These are phyloP conservation scores for Coemansia sp. DNA, from an alignment of 192 early-diverging fungal species.

Conservation along the genomic window DNA sequence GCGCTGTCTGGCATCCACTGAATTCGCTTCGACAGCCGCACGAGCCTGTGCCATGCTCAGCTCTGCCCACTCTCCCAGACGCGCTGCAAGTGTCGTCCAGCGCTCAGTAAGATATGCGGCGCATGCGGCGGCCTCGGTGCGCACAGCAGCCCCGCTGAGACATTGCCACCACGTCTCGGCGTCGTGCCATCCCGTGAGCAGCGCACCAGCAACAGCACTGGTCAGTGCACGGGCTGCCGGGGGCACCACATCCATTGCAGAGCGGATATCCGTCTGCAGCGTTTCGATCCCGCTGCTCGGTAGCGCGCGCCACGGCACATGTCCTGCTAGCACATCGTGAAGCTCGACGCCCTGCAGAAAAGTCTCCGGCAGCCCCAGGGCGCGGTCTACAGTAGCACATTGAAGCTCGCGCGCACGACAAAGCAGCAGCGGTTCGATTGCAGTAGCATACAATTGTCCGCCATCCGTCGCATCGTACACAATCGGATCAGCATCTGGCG, in stretches of 20 bases:
- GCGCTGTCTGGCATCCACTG: background rate
- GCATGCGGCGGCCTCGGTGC: slow-evolving; percentile 19
- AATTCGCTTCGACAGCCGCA: background rate
- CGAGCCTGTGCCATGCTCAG: background rate
- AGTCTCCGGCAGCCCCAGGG: slow-evolving; percentile 12
- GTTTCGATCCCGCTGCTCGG: background rate
- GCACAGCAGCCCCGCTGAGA: slow-evolving; percentile 32
- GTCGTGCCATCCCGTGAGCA: slow-evolving; percentile 30
- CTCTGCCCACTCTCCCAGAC: slow-evolving; percentile 27
- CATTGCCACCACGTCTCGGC: slow-evolving; percentile 47
- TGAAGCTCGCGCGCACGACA: slow-evolving; percentile 18
- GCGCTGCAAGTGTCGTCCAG: slow-evolving; percentile 15
- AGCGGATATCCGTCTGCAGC: slow-evolving; percentile 11
- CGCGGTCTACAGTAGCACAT: slow-evolving; percentile 10
- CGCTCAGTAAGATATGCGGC: slow-evolving; percentile 18
- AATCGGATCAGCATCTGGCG: slow-evolving; percentile 11
- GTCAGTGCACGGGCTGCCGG: slow-evolving; percentile 12
- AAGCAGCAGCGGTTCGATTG: slow-evolving; percentile 35
- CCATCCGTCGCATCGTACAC: slow-evolving; percentile 3
- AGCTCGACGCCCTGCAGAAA: slow-evolving; percentile 16
- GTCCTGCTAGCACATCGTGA: slow-evolving; percentile 18
- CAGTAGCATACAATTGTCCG: slow-evolving; percentile 9
- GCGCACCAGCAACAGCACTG: background rate
- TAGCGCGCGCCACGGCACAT: slow-evolving; percentile 31
- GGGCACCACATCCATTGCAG: slow-evolving; percentile 24